Evolutionary conservation across 2,329 filamentous ascomycete species (phyloP).

Genomic region (Lachnellula suecica): DNA sequence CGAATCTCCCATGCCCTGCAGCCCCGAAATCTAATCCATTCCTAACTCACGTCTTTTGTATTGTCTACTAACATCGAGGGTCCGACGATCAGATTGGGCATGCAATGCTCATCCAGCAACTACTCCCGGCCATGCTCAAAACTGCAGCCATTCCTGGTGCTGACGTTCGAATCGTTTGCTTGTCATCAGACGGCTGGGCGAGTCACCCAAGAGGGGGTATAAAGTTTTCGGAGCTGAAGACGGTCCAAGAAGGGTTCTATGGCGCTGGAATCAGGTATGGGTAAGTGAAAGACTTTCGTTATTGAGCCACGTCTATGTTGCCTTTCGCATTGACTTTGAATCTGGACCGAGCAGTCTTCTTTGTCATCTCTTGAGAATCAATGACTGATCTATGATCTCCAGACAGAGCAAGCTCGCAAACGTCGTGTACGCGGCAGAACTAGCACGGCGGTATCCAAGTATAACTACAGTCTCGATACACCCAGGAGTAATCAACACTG

Average conservation of each 20-base stretch:
- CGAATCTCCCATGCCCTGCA: no score
- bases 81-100: no score
- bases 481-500: slow-evolving; percentile 34
- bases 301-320: neutral
- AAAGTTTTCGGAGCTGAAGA: slow-evolving; percentile 8
- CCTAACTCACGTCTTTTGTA: no score
- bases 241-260: slow-evolving; percentile 7
- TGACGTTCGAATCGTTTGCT: slow-evolving; percentile 23
- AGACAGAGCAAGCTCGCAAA: slow-evolving; percentile 50
- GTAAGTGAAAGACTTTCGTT: neutral
- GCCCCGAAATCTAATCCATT: no score
- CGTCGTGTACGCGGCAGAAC: slow-evolving; percentile 41
- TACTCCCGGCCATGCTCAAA: slow-evolving; percentile 34
- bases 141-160: slow-evolving; percentile 16
- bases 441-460: slow-evolving; percentile 39
- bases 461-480: slow-evolving; percentile 40
- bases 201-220: slow-evolving; percentile 10
- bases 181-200: slow-evolving; percentile 12
- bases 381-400: neutral
- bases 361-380: neutral
- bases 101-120: slow-evolving; percentile 39
- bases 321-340: neutral
- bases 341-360: neutral
- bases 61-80: no score
- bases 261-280: slow-evolving; percentile 8